Percentiles rank a stretch among this genome's conserved stretches.
Evolutionary conservation across 2,329 filamentous ascomycete species (phyloP).

Genomic region (Fragosphaeria purpurea): DNA sequence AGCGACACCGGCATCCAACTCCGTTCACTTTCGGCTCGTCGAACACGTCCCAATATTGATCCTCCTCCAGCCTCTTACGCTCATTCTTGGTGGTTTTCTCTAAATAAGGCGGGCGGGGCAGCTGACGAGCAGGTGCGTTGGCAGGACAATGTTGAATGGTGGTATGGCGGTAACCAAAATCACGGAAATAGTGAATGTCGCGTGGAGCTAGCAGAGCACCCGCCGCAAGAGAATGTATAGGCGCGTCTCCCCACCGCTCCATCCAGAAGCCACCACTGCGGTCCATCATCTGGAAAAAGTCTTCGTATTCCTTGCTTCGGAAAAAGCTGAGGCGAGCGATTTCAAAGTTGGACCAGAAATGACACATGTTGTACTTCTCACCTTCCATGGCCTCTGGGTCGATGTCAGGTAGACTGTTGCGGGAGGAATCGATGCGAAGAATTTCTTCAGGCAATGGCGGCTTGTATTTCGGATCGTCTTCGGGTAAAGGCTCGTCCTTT

Average conservation of each 20-base stretch:
- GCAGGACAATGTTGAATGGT: constrained; percentile 98
- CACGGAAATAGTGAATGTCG: constrained; percentile 97
- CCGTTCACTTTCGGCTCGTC: constrained; percentile 90
- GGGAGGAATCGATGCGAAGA: constrained; percentile 61
- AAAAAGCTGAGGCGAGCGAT: constrained; percentile 94
- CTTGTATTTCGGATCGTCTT: constrained; percentile 56
- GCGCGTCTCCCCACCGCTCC: constrained; percentile 98
- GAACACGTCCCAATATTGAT: constrained; percentile 88
- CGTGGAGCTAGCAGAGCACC: constrained; percentile 70
- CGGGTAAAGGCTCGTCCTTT: constrained; percentile 44
- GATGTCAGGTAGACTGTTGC: constrained; percentile 64
- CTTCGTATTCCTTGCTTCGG: constrained; percentile 92
- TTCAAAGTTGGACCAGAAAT: constrained; percentile 99
- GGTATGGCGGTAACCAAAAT: constrained; percentile 96
- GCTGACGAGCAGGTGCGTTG: constrained; percentile 82
- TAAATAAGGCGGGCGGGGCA: constrained; percentile 68
- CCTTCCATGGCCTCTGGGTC: constrained; percentile 93
- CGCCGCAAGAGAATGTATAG: constrained; percentile 93
- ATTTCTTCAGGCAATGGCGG: constrained; percentile 71
- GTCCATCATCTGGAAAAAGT: constrained; percentile 99
- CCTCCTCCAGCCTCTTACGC: constrained; percentile 79
- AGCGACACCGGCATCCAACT: constrained; percentile 90
- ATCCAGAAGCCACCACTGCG: constrained; percentile 98
- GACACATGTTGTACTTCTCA: constrained; percentile 99
- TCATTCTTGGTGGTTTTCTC: constrained; percentile 74